Evolutionary conservation across 2,329 filamentous ascomycete genomes (phyloP), one percentile per base, ranked within the genome.

Genomic region (Paraphoma chrysanthemicola): DNA sequence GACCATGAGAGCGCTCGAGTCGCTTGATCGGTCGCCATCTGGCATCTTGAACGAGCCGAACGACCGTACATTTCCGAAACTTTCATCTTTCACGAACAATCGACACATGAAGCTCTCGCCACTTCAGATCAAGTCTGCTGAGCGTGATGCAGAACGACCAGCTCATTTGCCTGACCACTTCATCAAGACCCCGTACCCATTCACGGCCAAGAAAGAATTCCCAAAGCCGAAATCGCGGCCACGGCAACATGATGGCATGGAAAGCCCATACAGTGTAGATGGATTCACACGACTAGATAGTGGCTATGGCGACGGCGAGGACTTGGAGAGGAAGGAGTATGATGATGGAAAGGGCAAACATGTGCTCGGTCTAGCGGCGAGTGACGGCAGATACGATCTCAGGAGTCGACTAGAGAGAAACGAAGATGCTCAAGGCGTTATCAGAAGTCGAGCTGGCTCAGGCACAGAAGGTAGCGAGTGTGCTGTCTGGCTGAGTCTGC

Each of bases 1-100:
- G 18, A 72, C 71, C 1, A 68, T 73, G 67, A 62, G 62, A 16
- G 69, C 66, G 0, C 55, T 75, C 2, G 70, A 73, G 30, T 56
- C 66, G 0, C 44, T 70, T 8, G 48, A 47, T 12, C 31, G 30
- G 4, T 62, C 63, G 1, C 63, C 68, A 9, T 55, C 59, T 10
- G 54, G 44, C 6, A 57, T 59, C 8, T 44, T 64, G 14, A 62
- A 54, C 28, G 39, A 47, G 23, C 28, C 39, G 10, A 58, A 52
- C 18, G 48, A 55, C 33, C 57, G 36, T 12, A 61, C 55, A 11
- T 61, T 56, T 28, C 56, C 62, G 0, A 64, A 58, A 49, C 38
- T 54, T 2, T 47, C 57, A 12, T 63, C 64, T 16, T 62, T 69
- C 36, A 62, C 67, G 9, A 54, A 54, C 9, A 46, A 60, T n/a